Percentiles rank a stretch among this genome's conserved stretches.
phyloP scores from a whole-genome alignment of 1,284 basidiomycete species.

The Apiotrichum siamense region DNA sequence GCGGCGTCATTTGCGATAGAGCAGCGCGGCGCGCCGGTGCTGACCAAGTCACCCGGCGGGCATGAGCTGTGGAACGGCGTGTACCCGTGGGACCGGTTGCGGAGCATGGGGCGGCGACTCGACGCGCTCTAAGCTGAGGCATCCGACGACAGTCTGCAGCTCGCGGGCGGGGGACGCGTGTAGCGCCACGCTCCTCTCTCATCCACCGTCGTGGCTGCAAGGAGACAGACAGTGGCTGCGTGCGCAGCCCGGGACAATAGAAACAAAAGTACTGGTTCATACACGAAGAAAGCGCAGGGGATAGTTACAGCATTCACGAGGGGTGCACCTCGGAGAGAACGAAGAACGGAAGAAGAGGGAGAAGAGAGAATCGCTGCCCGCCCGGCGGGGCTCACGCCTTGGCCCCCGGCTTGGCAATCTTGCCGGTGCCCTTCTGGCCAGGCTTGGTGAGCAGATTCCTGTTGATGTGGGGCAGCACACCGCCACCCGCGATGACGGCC shows the following conservation, averaged over 20 bases:
- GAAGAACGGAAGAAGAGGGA: neutral
- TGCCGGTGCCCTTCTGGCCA: constrained; percentile 18
- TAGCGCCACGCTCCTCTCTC: too few species aligned
- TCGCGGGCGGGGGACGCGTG: neutral
- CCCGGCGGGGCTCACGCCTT: neutral
- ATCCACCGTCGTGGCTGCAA: neutral
- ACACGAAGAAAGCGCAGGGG: constrained; percentile 7
- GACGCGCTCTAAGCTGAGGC: neutral
- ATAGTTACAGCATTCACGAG: neutral
- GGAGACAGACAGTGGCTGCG: too few species aligned
- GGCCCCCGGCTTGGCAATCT: constrained; percentile 3
- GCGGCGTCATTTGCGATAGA: constrained; percentile 79
- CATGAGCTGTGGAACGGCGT: constrained; percentile 64
- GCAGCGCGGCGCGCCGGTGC: constrained; percentile 64
- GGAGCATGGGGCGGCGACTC: constrained; percentile 17
- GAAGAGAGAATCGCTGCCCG: neutral
- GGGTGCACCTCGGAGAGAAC: neutral
- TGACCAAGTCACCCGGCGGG: constrained; percentile 29
- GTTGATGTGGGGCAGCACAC: constrained; percentile 95
- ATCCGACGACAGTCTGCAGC: neutral
- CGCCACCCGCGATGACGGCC: constrained; percentile 42
- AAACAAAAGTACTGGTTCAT: constrained; percentile 4
- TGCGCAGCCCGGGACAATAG: too few species aligned
- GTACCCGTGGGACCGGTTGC: constrained; percentile 25
- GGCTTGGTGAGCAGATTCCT: constrained; percentile 51